Conservation (phyloP, 2,329 filamentous ascomycete species). For the Diaporthe eres region DNA sequence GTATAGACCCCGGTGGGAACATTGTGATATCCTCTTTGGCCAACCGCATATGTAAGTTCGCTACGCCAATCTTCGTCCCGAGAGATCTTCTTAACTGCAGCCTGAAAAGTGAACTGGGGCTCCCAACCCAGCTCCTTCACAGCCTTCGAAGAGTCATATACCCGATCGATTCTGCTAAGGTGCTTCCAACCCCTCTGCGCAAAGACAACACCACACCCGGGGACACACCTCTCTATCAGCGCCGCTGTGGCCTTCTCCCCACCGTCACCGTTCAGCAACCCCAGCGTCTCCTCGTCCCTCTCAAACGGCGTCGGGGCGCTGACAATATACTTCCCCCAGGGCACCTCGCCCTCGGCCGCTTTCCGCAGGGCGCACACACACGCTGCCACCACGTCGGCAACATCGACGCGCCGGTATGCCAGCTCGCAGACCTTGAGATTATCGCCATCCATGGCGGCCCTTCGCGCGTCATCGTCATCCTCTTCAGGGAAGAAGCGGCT, state of each 20-base stretch:
- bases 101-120: conserved; percentile 58
- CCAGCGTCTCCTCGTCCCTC: conserved; percentile 50
- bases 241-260: conserved; percentile 48
- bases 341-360: conserved; percentile 47
- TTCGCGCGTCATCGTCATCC: conserved; percentile 60
- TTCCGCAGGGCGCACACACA: conserved; percentile 55
- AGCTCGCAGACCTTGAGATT: conserved; percentile 65
- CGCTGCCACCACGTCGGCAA: conserved; percentile 59
- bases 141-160: conserved; percentile 60
- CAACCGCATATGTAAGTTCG: conserved; percentile 55
- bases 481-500: conserved; percentile 64
- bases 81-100: conserved; percentile 51
- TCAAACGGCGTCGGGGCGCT: conserved; percentile 59
- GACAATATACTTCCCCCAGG: conserved; percentile 59
- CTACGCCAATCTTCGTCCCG: conserved; percentile 57
- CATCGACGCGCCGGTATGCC: conserved; percentile 60
- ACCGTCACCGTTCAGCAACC: conserved; percentile 52
- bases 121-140: conserved; percentile 58
- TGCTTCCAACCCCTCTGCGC: conserved; percentile 53
- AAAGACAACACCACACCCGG: conserved; percentile 51
- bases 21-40: conserved; percentile 61
- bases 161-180: conserved; percentile 56
- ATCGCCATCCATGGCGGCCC: conserved; percentile 53
- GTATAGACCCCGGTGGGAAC: conserved; percentile 61
- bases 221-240: conserved; percentile 43